A percentile compares a stretch with the other conserved stretches of the same genome.
Evolutionary conservation across 345 rosid species (phyloP).

Genomic region (Alliaria petiolata): DNA sequence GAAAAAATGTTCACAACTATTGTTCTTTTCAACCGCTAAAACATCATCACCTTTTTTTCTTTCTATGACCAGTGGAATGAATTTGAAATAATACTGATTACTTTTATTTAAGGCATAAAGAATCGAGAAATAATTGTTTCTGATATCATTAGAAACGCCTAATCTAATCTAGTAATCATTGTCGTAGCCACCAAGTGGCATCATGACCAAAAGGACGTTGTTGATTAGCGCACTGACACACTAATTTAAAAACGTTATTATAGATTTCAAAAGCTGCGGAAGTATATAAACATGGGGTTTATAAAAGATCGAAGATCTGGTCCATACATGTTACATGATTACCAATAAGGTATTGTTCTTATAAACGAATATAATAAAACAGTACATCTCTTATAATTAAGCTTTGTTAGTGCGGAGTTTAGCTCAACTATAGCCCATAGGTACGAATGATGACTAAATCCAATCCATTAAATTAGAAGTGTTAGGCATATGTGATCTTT

Average conservation of each 20-base stretch:
- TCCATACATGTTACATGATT: not conserved
- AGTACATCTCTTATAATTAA: not conserved
- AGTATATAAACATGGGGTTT: constrained; percentile 7
- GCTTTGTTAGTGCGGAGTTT: constrained; percentile 1
- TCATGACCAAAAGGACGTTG: constrained; percentile 22
- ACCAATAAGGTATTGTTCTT: not conserved
- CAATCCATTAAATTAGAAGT: not conserved
- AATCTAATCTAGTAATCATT: constrained; percentile 14
- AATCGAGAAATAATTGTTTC: constrained; percentile 13
- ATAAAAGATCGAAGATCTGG: not conserved
- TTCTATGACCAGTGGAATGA: not conserved
- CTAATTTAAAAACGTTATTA: constrained; percentile 4
- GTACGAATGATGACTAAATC: constrained; percentile 15
- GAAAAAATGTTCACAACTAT: not conserved
- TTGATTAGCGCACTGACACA: constrained; percentile 19
- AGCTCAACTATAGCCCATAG: constrained; percentile 4
- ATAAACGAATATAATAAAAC: constrained; percentile 2
- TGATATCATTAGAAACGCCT: constrained; percentile 24
- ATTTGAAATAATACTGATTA: not conserved
- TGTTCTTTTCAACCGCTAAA: constrained; percentile 6
- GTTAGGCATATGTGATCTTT: not conserved
- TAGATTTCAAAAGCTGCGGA: not conserved
- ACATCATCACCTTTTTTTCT: not conserved
- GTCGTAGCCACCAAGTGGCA: constrained; percentile 13
- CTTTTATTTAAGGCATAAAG: not conserved